phyloP scores from a whole-genome alignment of 2,329 filamentous ascomycete genomes.

The Dactylellina leptospora region DNA sequence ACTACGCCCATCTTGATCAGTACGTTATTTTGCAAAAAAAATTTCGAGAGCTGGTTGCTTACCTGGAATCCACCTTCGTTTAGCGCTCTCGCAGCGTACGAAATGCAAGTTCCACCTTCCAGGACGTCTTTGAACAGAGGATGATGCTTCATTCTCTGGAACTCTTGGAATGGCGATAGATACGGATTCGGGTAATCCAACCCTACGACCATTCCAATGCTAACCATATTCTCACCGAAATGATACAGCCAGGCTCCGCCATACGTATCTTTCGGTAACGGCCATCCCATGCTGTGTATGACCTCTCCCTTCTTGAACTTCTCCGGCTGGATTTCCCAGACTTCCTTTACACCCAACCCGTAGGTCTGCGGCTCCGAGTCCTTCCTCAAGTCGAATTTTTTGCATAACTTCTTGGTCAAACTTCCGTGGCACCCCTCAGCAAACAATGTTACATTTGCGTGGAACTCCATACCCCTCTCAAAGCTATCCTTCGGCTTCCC shows the following conservation, averaged over 20 bases:
- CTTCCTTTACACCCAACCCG: slow-evolving; percentile 91
- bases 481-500: slow-evolving; percentile 89
- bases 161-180: slow-evolving; percentile 93
- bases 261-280: slow-evolving; percentile 85
- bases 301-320: slow-evolving; percentile 90
- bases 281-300: slow-evolving; percentile 91
- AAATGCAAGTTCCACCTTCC: slow-evolving; percentile 97
- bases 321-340: slow-evolving; percentile 93
- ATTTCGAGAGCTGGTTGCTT: background rate
- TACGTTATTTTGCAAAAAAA: background rate
- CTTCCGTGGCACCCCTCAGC: slow-evolving; percentile 96
- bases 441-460: slow-evolving; percentile 88
- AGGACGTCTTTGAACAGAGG: slow-evolving; percentile 85
- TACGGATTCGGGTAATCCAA: slow-evolving; percentile 97
- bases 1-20: slow-evolving; percentile 60
- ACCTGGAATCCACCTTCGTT: slow-evolving; percentile 92
- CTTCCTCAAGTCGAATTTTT: slow-evolving; percentile 87
- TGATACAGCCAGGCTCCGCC: slow-evolving; percentile 99
- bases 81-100: slow-evolving; percentile 89
- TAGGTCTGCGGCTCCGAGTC: slow-evolving; percentile 96
- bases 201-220: slow-evolving; percentile 87
- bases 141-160: slow-evolving; percentile 98
- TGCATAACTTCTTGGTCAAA: slow-evolving; percentile 91
- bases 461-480: slow-evolving; percentile 98
- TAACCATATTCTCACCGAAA: slow-evolving; percentile 96